Conservation (phyloP, 2,329 filamentous ascomycete genomes). For the Colletotrichum sp. region DNA sequence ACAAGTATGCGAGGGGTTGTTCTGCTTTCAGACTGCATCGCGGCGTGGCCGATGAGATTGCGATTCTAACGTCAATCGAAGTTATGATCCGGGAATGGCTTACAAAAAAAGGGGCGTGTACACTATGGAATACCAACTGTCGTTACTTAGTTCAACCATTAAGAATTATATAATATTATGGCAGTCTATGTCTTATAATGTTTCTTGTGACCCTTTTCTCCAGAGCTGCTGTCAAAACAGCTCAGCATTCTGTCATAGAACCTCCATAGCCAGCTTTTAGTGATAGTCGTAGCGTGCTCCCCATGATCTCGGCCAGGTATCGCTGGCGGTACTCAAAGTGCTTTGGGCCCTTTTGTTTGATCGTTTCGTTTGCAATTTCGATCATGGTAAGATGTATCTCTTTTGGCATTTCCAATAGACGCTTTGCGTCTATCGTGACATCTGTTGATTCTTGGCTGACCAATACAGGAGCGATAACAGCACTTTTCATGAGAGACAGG, state of each 20-base stretch:
- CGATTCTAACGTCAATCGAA: background rate
- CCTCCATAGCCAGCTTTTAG: background rate
- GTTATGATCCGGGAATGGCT: background rate
- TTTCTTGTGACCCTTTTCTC: fast-evolving
- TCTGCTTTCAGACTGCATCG: background rate
- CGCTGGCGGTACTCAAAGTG: background rate
- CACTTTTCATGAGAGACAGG: background rate
- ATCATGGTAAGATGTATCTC: background rate
- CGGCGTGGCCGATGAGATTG: background rate
- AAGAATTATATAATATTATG: background rate
- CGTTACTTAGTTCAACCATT: background rate
- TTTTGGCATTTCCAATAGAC: background rate
- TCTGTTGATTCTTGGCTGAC: background rate
- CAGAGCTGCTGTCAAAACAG: background rate
- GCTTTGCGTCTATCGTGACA: background rate
- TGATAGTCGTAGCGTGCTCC: background rate
- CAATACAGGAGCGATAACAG: background rate
- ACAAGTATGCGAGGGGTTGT: background rate
- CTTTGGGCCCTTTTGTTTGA: background rate
- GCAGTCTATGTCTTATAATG: background rate
- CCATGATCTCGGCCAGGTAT: background rate
- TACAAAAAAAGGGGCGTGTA: background rate
- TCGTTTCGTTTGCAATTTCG: background rate
- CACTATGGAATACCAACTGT: background rate
- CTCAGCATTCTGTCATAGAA: background rate